These are phyloP conservation scores for Phyllosticta citribraziliensis DNA, from an alignment of 2,329 filamentous ascomycete species.

Conservation along the genomic window DNA sequence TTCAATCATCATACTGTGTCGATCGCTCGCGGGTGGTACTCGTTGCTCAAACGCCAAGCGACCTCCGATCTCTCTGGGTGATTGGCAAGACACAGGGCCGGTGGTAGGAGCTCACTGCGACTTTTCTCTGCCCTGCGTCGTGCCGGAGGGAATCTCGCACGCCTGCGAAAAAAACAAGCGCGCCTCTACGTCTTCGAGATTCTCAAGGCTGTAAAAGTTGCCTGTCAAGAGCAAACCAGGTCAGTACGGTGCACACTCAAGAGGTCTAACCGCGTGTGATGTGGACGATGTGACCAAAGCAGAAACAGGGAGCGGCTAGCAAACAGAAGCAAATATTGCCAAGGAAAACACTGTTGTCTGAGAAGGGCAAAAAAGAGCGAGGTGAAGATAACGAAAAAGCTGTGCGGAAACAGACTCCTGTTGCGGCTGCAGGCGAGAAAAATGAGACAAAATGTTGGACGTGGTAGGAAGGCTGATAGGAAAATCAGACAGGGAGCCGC, in stretches of 20 bases:
- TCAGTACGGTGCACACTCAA: neutral
- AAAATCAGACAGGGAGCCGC: neutral
- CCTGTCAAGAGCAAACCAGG: constrained; percentile 41
- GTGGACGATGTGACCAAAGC: neutral
- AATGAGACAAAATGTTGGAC: neutral
- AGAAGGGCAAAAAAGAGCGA: neutral
- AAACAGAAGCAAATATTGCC: neutral
- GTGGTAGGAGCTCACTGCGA: neutral
- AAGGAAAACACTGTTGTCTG: neutral
- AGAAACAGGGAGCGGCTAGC: neutral
- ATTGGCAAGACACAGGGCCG: neutral
- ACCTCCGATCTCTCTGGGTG: neutral
- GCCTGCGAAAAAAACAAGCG: constrained; percentile 90
- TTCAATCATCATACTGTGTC: neutral
- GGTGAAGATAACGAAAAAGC: neutral
- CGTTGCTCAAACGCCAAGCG: neutral
- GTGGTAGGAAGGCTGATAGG: neutral
- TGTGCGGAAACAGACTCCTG: neutral
- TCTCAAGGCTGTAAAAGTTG: constrained; percentile 86
- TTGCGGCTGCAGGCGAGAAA: neutral
- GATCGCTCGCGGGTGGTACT: neutral
- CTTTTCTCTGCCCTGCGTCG: neutral
- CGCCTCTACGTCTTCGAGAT: constrained; percentile 61
- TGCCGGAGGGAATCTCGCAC: constrained; percentile 42
- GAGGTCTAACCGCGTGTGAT: neutral